These are phyloP conservation scores for Aspergillus puulaauensis DNA, from an alignment of 2,329 filamentous ascomycete species.

Conservation along the genomic window DNA sequence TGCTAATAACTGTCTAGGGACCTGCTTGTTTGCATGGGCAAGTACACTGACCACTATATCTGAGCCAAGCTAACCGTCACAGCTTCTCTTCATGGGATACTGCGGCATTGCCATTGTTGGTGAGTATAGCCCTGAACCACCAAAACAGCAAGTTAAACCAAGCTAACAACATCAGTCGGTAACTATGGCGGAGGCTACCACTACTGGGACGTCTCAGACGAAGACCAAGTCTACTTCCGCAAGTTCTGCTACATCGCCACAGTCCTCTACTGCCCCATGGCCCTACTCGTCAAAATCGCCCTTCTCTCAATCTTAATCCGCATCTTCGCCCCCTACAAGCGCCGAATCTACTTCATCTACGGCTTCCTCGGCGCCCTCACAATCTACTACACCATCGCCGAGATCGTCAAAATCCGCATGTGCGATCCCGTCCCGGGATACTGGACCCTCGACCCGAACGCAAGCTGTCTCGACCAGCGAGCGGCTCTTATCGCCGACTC, in stretches of 20 bases:
- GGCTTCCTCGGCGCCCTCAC: slow-evolving; percentile 33
- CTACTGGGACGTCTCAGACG: slow-evolving; percentile 23
- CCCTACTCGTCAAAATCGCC: slow-evolving; percentile 38
- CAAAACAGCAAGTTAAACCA: background rate
- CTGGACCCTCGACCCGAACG: slow-evolving; percentile 28
- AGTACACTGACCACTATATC: background rate
- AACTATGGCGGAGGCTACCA: slow-evolving; percentile 38
- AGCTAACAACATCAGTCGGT: slow-evolving; percentile 22
- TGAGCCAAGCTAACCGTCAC: background rate
- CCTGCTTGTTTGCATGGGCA: slow-evolving; percentile 22
- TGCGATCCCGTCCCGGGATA: slow-evolving; percentile 38
- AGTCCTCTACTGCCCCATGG: slow-evolving; percentile 42
- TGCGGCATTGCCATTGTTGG: slow-evolving; percentile 30
- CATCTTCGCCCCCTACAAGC: slow-evolving; percentile 38
- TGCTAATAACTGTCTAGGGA: slow-evolving; percentile 8
- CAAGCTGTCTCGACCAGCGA: slow-evolving; percentile 36
- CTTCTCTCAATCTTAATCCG: slow-evolving; percentile 39
- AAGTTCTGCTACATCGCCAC: slow-evolving; percentile 40
- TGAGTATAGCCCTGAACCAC: slow-evolving; percentile 11
- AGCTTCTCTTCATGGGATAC: slow-evolving; percentile 35
- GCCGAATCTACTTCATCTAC: slow-evolving; percentile 36
- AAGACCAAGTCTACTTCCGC: slow-evolving; percentile 23
- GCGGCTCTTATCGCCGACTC: slow-evolving; percentile 40
- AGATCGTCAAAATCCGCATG: slow-evolving; percentile 40
- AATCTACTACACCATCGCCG: slow-evolving; percentile 36